A percentile compares a stretch with the other conserved stretches of the same genome.
Conservation (phyloP, 768 basidiomycete species). For the Cyclocybe aegerita region DNA sequence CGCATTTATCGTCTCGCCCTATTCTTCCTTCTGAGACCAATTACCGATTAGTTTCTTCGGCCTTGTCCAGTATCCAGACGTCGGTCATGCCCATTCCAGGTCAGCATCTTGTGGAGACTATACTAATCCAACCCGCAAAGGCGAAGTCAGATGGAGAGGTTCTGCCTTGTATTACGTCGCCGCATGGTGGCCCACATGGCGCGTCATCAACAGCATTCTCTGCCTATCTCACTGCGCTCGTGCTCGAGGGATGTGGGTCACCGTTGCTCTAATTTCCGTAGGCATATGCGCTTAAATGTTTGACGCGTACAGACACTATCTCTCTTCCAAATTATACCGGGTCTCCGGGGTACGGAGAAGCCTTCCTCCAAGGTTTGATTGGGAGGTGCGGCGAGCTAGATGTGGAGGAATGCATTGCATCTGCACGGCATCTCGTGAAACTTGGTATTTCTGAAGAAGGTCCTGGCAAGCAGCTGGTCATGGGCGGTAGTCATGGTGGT, state of each 20-base stretch:
- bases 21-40: not conserved
- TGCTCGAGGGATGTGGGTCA: conserved; percentile 60
- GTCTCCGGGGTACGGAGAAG: conserved; percentile 64
- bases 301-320: conserved; percentile 45
- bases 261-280: not conserved
- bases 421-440: conserved; percentile 48
- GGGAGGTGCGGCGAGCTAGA: conserved; percentile 66
- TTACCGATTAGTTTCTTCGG: conserved; percentile 36
- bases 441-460: conserved; percentile 49
- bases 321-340: conserved; percentile 69
- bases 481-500: conserved; percentile 73
- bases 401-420: conserved; percentile 61
- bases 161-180: conserved; percentile 48
- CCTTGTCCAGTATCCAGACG: conserved; percentile 38
- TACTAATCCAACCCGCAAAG: conserved; percentile 41
- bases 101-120: conserved; percentile 51
- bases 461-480: conserved; percentile 51
- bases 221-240: conserved; percentile 41
- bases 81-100: conserved; percentile 50
- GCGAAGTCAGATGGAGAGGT: conserved; percentile 14
- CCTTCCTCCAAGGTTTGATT: conserved; percentile 49
- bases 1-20: conserved; percentile 8
- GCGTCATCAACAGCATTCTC: conserved; percentile 47
- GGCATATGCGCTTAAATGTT: not conserved
- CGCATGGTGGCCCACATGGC: conserved; percentile 67